Conservation (phyloP, 2,329 filamentous ascomycete genomes). For the Claviceps purpurea region DNA sequence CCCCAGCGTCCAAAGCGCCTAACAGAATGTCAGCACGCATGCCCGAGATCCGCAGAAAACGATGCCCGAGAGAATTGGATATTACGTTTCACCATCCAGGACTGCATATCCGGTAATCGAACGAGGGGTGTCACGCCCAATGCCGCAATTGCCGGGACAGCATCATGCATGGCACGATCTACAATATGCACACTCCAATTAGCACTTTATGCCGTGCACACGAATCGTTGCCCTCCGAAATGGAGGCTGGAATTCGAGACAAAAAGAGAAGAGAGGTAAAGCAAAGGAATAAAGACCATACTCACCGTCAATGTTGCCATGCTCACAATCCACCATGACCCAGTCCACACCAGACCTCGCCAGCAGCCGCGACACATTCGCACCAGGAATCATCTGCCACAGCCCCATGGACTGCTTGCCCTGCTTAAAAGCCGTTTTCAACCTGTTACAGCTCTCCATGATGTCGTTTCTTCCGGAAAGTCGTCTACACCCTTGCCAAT, state of each 20-base stretch:
- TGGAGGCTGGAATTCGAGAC: too few species aligned
- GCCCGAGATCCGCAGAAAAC: too few species aligned
- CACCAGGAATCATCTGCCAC: constrained; percentile 51
- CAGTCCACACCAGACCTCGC: constrained; percentile 52
- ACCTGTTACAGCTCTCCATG: constrained; percentile 33
- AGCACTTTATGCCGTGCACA: neutral
- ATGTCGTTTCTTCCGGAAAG: constrained; percentile 1
- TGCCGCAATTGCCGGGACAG: constrained; percentile 37
- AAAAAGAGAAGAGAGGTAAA: neutral
- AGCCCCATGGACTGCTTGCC: constrained; percentile 39
- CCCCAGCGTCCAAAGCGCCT: constrained; percentile 37
- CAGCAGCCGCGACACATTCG: constrained; percentile 44
- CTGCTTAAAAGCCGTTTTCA: constrained; percentile 36
- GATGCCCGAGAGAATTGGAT: neutral
- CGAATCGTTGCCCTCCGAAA: too few species aligned
- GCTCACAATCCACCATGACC: constrained; percentile 46
- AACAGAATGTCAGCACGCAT: neutral
- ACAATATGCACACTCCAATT: neutral
- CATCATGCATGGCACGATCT: constrained; percentile 39
- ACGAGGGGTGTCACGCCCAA: constrained; percentile 29
- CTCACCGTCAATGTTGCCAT: constrained; percentile 36
- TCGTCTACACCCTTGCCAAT: neutral
- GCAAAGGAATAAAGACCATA: neutral
- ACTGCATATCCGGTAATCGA: constrained; percentile 38
- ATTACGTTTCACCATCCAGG: constrained; percentile 33